Conservation (phyloP, 441 rosid genomes). For the Sinapis alba region DNA sequence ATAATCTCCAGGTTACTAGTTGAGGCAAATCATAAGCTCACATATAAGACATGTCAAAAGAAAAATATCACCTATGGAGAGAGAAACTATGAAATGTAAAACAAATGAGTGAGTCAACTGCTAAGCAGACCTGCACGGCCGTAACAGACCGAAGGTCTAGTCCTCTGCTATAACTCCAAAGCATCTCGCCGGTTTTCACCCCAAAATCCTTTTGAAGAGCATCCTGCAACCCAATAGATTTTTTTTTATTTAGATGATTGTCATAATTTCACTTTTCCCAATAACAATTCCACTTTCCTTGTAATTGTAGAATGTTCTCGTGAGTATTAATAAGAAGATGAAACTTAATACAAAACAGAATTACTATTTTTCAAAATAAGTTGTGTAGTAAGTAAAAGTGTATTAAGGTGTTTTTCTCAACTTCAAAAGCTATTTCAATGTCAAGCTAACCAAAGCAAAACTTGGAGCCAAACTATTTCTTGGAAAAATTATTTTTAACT, state of each 20-base stretch:
- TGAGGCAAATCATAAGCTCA: background rate
- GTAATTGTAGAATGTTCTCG: background rate
- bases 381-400: background rate
- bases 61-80: slow-evolving; percentile 3
- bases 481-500: background rate
- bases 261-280: background rate
- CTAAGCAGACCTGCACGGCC: slow-evolving; percentile 65
- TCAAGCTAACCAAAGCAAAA: background rate
- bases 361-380: background rate
- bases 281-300: background rate
- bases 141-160: slow-evolving; percentile 79
- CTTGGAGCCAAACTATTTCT: background rate
- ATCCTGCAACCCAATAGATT: slow-evolving; percentile 45
- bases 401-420: background rate
- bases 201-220: slow-evolving; percentile 88
- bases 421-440: background rate
- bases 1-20: slow-evolving; percentile 22
- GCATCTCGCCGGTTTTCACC: slow-evolving; percentile 92
- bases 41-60: background rate
- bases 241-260: background rate
- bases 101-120: slow-evolving; percentile 13
- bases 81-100: slow-evolving; percentile 7
- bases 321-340: background rate
- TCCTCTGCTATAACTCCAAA: slow-evolving; percentile 94
- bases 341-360: background rate